phyloP scores from a whole-genome alignment of 2,329 filamentous ascomycete genomes.

The Drechmeria coniospora region DNA sequence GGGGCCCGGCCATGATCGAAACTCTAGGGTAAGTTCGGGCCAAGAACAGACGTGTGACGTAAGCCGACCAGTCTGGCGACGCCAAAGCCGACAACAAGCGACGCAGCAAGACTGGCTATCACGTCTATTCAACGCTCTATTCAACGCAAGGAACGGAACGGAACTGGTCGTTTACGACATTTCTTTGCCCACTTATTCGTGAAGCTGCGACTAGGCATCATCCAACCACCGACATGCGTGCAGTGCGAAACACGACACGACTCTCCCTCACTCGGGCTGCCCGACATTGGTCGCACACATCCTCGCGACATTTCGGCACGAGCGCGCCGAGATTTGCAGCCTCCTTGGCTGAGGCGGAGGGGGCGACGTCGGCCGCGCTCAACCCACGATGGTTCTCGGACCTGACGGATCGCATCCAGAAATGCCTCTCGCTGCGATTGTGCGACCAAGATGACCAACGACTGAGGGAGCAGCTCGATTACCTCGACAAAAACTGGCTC shows the following conservation, averaged over 20 bases:
- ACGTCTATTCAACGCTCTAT: too few species aligned
- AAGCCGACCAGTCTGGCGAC: too few species aligned
- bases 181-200: too few species aligned
- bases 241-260: background rate
- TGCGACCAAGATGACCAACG: background rate
- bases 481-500: constrained; percentile 42
- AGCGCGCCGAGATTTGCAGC: background rate
- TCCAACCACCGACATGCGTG: background rate
- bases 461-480: constrained; percentile 6
- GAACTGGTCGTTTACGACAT: too few species aligned
- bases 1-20: too few species aligned
- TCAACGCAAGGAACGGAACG: too few species aligned
- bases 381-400: constrained; percentile 14
- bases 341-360: background rate
- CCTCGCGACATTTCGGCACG: background rate
- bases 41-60: too few species aligned
- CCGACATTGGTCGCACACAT: background rate
- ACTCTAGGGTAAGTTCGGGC: too few species aligned
- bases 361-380: constrained; percentile 1
- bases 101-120: too few species aligned
- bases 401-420: constrained; percentile 9
- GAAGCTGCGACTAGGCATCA: too few species aligned
- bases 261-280: background rate
- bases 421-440: constrained; percentile 3
- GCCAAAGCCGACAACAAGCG: too few species aligned